These are phyloP conservation scores for Geranomyces variabilis DNA, from an alignment of 192 early-diverging fungal species.

Conservation along the genomic window DNA sequence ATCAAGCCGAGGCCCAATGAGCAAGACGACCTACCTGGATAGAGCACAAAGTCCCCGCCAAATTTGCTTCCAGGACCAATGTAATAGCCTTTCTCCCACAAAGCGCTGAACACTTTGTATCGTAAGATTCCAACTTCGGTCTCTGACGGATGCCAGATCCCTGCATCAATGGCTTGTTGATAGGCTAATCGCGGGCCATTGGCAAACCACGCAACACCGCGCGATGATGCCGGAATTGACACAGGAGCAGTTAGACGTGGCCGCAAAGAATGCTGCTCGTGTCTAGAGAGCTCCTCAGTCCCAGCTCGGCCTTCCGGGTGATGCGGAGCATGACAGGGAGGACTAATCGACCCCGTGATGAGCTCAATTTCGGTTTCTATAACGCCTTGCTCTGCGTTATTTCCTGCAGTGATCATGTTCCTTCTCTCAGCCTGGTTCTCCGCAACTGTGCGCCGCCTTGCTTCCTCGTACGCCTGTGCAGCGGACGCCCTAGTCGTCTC, in stretches of 20 bases:
- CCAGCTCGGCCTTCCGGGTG: too few relatives aligned
- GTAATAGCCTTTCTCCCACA: conserved; percentile 69
- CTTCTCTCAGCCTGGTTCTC: too few relatives aligned
- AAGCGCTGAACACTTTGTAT: conserved; percentile 59
- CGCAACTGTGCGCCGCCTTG: not conserved
- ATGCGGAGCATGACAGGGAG: too few relatives aligned
- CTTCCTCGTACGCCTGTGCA: not conserved
- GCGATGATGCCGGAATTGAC: conserved; percentile 12
- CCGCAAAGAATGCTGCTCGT: not conserved
- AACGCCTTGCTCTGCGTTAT: too few relatives aligned
- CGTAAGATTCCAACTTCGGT: conserved; percentile 39
- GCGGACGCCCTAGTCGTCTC: conserved; percentile 17
- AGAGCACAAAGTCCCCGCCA: conserved; percentile 85
- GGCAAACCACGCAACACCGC: conserved; percentile 18
- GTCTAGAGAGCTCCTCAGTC: too few relatives aligned
- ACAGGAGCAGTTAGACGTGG: not conserved
- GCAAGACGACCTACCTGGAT: conserved; percentile 53
- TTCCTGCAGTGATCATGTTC: too few relatives aligned
- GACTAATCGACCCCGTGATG: too few relatives aligned
- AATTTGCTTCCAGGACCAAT: conserved; percentile 78
- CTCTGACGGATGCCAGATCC: conserved; percentile 48
- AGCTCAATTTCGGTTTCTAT: too few relatives aligned
- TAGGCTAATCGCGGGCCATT: not conserved
- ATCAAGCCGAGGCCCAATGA: not conserved
- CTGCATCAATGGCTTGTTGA: not conserved